Evolutionary conservation across 768 basidiomycete genomes (phyloP).

Genomic region (Strobilomyces confusus): DNA sequence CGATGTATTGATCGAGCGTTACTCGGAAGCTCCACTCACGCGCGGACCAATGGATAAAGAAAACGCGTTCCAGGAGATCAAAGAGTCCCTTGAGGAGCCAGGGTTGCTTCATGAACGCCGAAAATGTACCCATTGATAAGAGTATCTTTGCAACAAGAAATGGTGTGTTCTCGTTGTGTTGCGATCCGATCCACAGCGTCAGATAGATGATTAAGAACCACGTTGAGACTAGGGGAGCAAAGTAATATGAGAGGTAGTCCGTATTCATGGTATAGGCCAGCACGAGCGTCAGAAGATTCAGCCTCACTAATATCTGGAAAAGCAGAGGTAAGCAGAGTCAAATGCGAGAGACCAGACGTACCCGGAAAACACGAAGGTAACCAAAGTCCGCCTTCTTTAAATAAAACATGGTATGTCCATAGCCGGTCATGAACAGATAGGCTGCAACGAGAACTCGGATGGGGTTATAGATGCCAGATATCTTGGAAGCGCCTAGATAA

Average conservation of each 20-base stretch:
- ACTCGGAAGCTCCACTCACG: constrained; percentile 88
- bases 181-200: constrained; percentile 69
- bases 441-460: constrained; percentile 85
- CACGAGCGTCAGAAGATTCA: constrained; percentile 79
- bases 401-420: constrained; percentile 86
- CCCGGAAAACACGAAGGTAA: constrained; percentile 70
- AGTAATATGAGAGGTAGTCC: constrained; percentile 88
- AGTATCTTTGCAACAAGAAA: constrained; percentile 72
- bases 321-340: background rate
- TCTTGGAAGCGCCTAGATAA: constrained; percentile 83
- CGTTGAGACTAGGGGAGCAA: constrained; percentile 84
- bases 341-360: constrained; percentile 25
- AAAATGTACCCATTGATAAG: constrained; percentile 58
- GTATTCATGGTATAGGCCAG: constrained; percentile 91
- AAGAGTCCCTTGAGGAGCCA: constrained; percentile 68
- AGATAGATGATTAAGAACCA: constrained; percentile 86
- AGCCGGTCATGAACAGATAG: constrained; percentile 92
- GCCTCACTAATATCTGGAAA: constrained; percentile 64
- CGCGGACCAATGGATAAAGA: constrained; percentile 78
- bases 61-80: constrained; percentile 55
- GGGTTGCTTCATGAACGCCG: constrained; percentile 59
- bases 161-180: constrained; percentile 63
- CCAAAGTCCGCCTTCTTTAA: constrained; percentile 87
- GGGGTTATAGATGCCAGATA: constrained; percentile 91
- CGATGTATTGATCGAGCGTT: constrained; percentile 84